Conservation (phyloP, 768 basidiomycete species). For the Mycena pura region DNA sequence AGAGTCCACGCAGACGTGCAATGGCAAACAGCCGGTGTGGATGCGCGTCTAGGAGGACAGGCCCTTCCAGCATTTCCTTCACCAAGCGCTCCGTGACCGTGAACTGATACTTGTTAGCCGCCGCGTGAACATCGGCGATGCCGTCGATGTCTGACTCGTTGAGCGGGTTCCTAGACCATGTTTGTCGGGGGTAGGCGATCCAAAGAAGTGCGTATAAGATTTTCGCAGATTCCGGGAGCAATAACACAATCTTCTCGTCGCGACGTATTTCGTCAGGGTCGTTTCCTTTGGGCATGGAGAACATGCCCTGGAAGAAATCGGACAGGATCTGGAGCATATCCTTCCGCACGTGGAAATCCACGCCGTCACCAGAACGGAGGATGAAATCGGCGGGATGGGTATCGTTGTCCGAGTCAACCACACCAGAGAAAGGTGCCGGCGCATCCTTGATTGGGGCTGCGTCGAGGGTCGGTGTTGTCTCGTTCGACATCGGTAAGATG, state of each 20-base stretch:
- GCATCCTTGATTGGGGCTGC: background rate
- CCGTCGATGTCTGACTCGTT: background rate
- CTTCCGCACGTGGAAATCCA: conserved; percentile 3
- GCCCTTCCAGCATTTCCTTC: background rate
- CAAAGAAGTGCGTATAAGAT: conserved; percentile 5
- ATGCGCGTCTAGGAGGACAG: background rate
- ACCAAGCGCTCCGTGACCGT: background rate
- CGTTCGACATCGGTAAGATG: too few species aligned
- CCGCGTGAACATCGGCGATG: background rate
- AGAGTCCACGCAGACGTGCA: background rate
- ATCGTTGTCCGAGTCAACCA: background rate
- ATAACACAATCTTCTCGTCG: background rate
- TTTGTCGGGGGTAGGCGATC: background rate
- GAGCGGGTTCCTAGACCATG: background rate
- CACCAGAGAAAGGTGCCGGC: background rate
- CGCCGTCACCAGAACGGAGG: background rate
- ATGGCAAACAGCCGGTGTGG: conserved; percentile 2
- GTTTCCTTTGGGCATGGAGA: background rate
- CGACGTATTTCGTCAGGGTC: background rate
- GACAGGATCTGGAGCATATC: background rate
- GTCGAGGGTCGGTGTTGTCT: too few species aligned
- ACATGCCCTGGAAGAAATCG: background rate
- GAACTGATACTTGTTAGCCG: conserved; percentile 5
- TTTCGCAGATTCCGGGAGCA: background rate
- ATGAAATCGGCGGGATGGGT: background rate